Base-by-base conservation (phyloP, 768 basidiomycete genomes). In the Tubosaeta sp. region DNA sequence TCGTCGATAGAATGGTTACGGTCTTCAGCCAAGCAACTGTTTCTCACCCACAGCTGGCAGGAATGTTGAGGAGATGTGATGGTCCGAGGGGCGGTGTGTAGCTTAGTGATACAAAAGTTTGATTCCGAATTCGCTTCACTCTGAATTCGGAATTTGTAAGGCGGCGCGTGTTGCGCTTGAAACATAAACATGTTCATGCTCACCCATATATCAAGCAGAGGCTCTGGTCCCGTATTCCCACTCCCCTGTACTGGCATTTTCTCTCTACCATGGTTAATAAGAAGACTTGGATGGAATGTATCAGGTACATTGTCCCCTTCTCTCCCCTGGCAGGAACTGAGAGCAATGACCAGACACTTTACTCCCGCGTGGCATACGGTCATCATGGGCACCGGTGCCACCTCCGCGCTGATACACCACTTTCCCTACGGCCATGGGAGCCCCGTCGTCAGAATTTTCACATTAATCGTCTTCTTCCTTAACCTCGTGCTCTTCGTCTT, bases 351-450 rank as follows among this genome's bases (percentile, higher is more conserved):
- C 50, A 77, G 76, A 32, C 71, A 77, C 52, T 76, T 77, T 54
- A 76, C 76, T 6, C 76, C 74, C 34, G 71, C 73, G 52, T 78
- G 76, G 76, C 68, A 77, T 56, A 72, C 76, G 11, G 73, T 76
- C 16, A 66, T 73, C 27, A 78, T 78, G 76, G 76, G 76, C 48
- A 77, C 77, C 1, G 77, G 78, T 5, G 71, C 65, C 14, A 64
- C 68, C 25, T 71, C 72, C 12, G 60, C 72, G 44, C 62, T 78
- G 27, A 55, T 77, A 33, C 70, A 76, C 55, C 66, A 65, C 50
- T 72, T 79, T 41, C 75, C 77, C 16, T 78, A 77, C 50, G 67
- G 74, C 26, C 63, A 66, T 7, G 64, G 64, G 14, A 71, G 56
- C 46, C 63, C 65, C 14, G 47, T 64, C 48, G 63, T 75, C 50